phyloP scores from a whole-genome alignment of 2,329 filamentous ascomycete genomes.

The Trichothecium roseum region DNA sequence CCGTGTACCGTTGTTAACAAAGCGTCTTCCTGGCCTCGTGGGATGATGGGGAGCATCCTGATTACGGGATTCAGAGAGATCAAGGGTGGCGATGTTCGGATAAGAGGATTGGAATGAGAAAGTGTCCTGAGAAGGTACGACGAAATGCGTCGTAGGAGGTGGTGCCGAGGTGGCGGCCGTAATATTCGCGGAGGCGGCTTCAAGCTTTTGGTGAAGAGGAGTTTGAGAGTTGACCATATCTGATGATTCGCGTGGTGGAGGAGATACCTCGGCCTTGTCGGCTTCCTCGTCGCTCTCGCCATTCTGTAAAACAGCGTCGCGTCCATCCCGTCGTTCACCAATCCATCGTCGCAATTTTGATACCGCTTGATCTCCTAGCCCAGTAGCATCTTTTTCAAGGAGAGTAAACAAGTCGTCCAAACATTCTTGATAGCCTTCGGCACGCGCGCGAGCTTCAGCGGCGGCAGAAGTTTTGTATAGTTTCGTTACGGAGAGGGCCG shows the following conservation, averaged over 20 bases:
- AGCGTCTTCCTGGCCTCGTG: background rate
- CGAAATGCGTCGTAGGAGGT: slow-evolving; percentile 15
- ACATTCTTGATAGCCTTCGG: slow-evolving; percentile 87
- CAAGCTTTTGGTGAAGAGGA: too few relatives aligned
- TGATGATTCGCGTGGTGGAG: slow-evolving; percentile 34
- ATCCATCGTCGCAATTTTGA: slow-evolving; percentile 54
- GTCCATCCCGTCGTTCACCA: slow-evolving; percentile 57
- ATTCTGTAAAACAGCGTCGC: slow-evolving; percentile 39
- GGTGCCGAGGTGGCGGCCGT: background rate
- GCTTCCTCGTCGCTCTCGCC: slow-evolving; percentile 61
- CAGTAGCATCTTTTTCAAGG: slow-evolving; percentile 72
- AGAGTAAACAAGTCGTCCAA: slow-evolving; percentile 82
- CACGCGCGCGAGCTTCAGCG: slow-evolving; percentile 63
- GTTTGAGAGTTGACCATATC: slow-evolving; percentile 27
- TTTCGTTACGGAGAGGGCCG: slow-evolving; percentile 88
- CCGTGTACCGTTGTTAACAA: slow-evolving; percentile 3
- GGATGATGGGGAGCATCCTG: slow-evolving; percentile 11
- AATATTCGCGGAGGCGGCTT: too few relatives aligned
- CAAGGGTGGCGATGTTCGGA: slow-evolving; percentile 50
- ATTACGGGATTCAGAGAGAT: slow-evolving; percentile 41
- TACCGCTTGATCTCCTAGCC: slow-evolving; percentile 68
- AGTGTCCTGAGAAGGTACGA: slow-evolving; percentile 44
- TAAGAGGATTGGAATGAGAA: slow-evolving; percentile 64
- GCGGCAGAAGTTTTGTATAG: slow-evolving; percentile 86
- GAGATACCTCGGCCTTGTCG: slow-evolving; percentile 45